Conservation (phyloP, 805 yeast genomes). For the Myxozyma mucilagina region DNA sequence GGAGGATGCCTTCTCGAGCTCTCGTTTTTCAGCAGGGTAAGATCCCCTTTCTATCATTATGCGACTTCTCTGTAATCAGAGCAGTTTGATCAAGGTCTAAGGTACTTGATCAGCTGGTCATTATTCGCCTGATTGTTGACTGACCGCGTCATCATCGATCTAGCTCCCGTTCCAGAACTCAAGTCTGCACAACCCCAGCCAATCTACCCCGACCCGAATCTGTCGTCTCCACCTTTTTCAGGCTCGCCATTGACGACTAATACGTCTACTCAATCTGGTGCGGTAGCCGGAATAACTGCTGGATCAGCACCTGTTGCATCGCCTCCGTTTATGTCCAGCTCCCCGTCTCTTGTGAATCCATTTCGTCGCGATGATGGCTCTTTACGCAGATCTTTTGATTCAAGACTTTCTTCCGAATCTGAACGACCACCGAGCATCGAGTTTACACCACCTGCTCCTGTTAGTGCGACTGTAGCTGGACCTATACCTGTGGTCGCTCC, state of each 20-base stretch:
- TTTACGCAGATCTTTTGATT: not conserved
- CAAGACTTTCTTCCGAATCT: not conserved
- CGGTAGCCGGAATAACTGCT: no score
- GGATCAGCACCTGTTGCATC: not conserved
- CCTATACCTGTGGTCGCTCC: not conserved
- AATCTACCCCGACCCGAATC: not conserved
- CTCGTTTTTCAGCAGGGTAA: conserved; percentile 32
- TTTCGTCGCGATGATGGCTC: not conserved
- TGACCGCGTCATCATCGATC: not conserved
- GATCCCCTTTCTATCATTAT: not conserved
- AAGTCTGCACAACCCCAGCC: not conserved
- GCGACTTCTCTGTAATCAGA: not conserved
- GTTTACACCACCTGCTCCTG: not conserved
- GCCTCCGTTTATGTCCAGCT: not conserved
- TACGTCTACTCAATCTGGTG: not conserved
- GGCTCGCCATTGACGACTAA: not conserved
- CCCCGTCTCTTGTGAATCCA: not conserved
- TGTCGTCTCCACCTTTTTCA: not conserved
- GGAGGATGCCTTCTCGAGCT: conserved; percentile 36
- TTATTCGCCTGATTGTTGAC: not conserved
- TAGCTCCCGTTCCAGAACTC: not conserved
- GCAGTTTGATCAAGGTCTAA: not conserved
- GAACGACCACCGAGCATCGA: not conserved
- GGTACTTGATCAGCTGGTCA: no score
- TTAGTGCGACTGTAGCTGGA: not conserved